Conservation (phyloP, 1,284 basidiomycete genomes). For the Tilletia caries region DNA sequence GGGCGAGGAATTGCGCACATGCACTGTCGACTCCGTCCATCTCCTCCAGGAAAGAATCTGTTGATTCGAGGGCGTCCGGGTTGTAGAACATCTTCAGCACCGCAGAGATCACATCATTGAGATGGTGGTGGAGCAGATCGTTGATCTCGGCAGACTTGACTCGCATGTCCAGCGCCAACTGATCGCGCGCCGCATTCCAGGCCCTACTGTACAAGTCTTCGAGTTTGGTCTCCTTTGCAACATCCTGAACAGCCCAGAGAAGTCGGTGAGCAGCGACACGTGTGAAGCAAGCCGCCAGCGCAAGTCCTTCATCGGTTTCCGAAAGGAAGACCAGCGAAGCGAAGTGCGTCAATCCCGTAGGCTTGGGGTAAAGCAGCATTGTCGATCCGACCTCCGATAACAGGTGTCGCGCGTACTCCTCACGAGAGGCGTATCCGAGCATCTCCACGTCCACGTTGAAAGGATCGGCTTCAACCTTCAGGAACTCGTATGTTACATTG, state of each 20-base stretch:
- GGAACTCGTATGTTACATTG: conserved; percentile 60
- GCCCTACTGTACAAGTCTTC: background rate
- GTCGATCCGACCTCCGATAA: conserved; percentile 30
- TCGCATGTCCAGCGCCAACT: background rate
- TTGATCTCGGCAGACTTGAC: background rate
- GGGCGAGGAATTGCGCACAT: too few relatives aligned
- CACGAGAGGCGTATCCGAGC: conserved; percentile 67
- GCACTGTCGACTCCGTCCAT: too few relatives aligned
- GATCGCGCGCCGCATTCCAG: background rate
- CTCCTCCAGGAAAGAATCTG: background rate
- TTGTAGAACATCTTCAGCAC: conserved; percentile 8
- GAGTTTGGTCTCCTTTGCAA: background rate
- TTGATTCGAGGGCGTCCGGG: background rate
- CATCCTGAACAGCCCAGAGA: background rate
- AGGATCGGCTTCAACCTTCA: conserved; percentile 59
- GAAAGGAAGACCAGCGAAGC: conserved; percentile 63
- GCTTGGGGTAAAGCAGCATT: conserved; percentile 31
- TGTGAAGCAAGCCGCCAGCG: background rate
- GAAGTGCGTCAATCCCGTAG: conserved; percentile 60
- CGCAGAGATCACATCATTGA: background rate
- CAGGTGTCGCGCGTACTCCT: conserved; percentile 26
- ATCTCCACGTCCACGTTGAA: conserved; percentile 67
- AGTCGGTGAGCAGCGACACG: conserved; percentile 3
- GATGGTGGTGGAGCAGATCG: background rate
- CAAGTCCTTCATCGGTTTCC: background rate